A percentile compares a stretch with the other conserved stretches of the same genome.
These are phyloP conservation scores for Barnettozyma wickerhamii DNA, from an alignment of 805 yeast genomes.

Conservation along the genomic window DNA sequence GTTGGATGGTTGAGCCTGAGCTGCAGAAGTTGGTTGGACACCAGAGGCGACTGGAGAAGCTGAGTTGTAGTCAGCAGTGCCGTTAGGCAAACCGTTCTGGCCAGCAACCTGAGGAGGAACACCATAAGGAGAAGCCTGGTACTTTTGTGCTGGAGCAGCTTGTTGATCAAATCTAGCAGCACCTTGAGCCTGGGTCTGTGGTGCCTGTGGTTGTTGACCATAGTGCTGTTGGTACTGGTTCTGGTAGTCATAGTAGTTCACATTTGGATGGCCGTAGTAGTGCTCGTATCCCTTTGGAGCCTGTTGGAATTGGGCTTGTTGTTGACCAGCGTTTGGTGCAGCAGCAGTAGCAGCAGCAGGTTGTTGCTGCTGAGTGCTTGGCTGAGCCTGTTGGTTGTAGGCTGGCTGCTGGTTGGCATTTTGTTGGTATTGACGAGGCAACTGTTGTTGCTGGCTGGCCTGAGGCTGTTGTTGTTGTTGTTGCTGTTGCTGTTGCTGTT, in stretches of 20 bases:
- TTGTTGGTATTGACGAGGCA: conserved; percentile 8
- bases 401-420: conserved; percentile 14
- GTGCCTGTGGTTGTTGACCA: conserved; percentile 11
- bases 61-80: conserved; percentile 16
- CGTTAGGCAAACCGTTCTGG: conserved; percentile 11
- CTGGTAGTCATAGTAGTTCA: conserved; percentile 9
- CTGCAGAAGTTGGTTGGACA: conserved; percentile 24
- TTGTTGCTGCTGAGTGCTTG: conserved; percentile 23
- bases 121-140: conserved; percentile 25
- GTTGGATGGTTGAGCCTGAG: conserved; percentile 20
- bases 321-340: conserved; percentile 6
- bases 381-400: conserved; percentile 12
- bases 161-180: conserved; percentile 12
- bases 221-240: conserved; percentile 9
- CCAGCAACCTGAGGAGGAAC: conserved; percentile 23
- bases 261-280: conserved; percentile 19
- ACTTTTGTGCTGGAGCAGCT: conserved; percentile 18
- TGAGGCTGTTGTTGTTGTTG: conserved; percentile 18
- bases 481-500: conserved; percentile 18
- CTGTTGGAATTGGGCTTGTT: conserved; percentile 14
- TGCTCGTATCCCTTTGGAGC: conserved; percentile 32
- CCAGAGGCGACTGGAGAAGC: conserved; percentile 27
- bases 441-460: too few species aligned
- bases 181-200: conserved; percentile 9
- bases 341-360: conserved; percentile 5